A percentile compares a stretch with the other conserved stretches of the same genome.
Evolutionary conservation across 768 basidiomycete species (phyloP).

Genomic region (Agaricus subrufescens): DNA sequence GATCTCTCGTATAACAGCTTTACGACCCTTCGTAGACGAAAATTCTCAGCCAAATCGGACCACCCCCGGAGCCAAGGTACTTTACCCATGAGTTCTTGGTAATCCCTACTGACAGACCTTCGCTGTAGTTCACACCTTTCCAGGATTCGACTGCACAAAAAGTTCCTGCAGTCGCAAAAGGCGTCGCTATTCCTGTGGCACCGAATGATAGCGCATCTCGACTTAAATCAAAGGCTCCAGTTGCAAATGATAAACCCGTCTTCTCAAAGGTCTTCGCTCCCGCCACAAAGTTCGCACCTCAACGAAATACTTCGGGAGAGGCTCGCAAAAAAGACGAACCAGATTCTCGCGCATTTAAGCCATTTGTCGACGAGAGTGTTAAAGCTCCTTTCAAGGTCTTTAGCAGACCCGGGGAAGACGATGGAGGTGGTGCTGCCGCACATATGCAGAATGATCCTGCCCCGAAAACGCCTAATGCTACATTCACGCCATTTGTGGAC

Average conservation of each 20-base stretch:
- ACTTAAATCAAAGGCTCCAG: slow-evolving; percentile 22
- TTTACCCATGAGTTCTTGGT: slow-evolving; percentile 2
- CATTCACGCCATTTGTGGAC: slow-evolving; percentile 41
- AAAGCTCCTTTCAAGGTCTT: slow-evolving; percentile 63
- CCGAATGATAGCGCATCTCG: slow-evolving; percentile 25
- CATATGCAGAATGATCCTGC: slow-evolving; percentile 31
- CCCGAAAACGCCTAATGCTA: slow-evolving; percentile 36
- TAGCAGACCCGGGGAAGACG: slow-evolving; percentile 59
- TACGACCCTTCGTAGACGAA: slow-evolving; percentile 70
- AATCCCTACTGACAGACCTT: neutral
- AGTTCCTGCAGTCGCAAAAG: slow-evolving; percentile 41
- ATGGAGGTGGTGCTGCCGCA: slow-evolving; percentile 23
- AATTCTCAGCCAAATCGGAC: slow-evolving; percentile 40
- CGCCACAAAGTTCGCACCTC: slow-evolving; percentile 34
- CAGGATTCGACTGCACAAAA: slow-evolving; percentile 51
- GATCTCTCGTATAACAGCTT: slow-evolving; percentile 30
- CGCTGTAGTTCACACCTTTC: slow-evolving; percentile 60
- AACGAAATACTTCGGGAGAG: slow-evolving; percentile 35
- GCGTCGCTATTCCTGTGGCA: slow-evolving; percentile 27
- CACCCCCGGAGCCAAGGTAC: slow-evolving; percentile 41
- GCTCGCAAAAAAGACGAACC: slow-evolving; percentile 37
- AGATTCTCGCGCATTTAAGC: slow-evolving; percentile 30
- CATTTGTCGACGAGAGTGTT: slow-evolving; percentile 39
- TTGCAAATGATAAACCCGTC: slow-evolving; percentile 35
- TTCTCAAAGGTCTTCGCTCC: slow-evolving; percentile 68